Evolutionary conservation across 2,329 filamentous ascomycete genomes (phyloP), one percentile per base, ranked within the genome.

Genomic region (Fusarium compactum): DNA sequence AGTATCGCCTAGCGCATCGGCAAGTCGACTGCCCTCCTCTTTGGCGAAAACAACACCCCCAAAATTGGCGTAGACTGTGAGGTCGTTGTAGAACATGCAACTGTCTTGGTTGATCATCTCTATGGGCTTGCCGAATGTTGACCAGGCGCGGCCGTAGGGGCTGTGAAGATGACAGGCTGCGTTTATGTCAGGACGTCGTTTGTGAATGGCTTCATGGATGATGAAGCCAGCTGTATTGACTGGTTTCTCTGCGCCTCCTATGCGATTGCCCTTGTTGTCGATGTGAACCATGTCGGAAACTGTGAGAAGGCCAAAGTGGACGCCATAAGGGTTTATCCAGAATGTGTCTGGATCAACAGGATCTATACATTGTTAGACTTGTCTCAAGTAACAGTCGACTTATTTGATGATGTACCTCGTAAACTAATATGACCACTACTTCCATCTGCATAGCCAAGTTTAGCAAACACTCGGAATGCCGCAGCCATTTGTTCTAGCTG

Each of bases 31-130:
- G 1, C 90, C 90, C 76, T 93, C 91, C 58, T 92, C 76, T 81
- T 87, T 67, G 84, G 88, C 73, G 84, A 91, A 77, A 0, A 84
- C 82, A 14, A 84, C 81, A 11, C 82, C 82, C 4, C 82, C 82
- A 67, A 83, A 84, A 5, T 86, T 85, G 16, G 85, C 76, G 74
- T 92, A 92, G 2, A 92, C 87, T 4, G 87, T 85, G 71, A 91
- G 89, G 14, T 89, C 78, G 5, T 77, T 84, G 76, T 91, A 88
- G 73, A 92, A 88, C 73, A 88, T 88, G 70, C 86, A 87, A 0
- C 89, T 85, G 74, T 89, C 90, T 78, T 88, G 90, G 65, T 88
- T 91, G 29, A 92, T 79, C 89, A 92, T 92, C 58, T 92, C 90
- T 11, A 92, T 81, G 0, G 85, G 85, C 8, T 80, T 82, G 1